These are phyloP conservation scores for Kuraishia floccosa DNA, from an alignment of 805 yeast genomes.

Conservation along the genomic window DNA sequence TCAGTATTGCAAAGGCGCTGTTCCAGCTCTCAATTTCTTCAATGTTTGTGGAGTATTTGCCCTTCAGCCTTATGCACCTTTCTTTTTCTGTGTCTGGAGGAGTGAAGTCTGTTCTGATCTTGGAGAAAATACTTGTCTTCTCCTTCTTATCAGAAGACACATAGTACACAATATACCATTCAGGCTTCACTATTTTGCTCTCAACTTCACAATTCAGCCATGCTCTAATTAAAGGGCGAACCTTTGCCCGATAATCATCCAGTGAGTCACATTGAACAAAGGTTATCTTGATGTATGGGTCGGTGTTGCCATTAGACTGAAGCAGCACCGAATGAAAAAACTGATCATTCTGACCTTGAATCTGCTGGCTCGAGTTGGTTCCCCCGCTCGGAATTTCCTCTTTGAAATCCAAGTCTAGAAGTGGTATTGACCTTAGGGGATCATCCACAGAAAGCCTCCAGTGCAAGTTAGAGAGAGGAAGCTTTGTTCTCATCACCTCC, in stretches of 20 bases:
- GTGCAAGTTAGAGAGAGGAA: slow-evolving; percentile 56
- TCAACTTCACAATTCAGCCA: slow-evolving; percentile 50
- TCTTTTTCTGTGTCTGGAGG: slow-evolving; percentile 10
- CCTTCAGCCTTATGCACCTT: slow-evolving; percentile 28
- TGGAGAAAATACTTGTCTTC: slow-evolving; percentile 17
- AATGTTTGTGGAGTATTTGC: slow-evolving; percentile 18
- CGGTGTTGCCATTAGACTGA: slow-evolving; percentile 6
- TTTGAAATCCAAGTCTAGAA: slow-evolving; percentile 36
- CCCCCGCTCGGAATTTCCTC: slow-evolving; percentile 42
- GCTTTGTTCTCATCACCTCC: slow-evolving; percentile 27
- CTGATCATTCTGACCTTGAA: slow-evolving; percentile 5
- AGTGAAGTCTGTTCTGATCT: slow-evolving; percentile 18
- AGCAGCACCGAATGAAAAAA: slow-evolving; percentile 4
- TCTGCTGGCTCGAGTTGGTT: slow-evolving; percentile 2
- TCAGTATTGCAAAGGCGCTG: slow-evolving; percentile 29
- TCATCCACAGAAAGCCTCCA: slow-evolving; percentile 46
- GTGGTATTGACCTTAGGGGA: slow-evolving; percentile 53
- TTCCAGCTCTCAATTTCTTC: slow-evolving; percentile 43
- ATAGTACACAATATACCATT: slow-evolving; percentile 51
- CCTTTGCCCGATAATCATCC: slow-evolving; percentile 70
- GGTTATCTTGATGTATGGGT: slow-evolving; percentile 56
- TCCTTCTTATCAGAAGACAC: slow-evolving; percentile 15
- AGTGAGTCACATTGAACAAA: slow-evolving; percentile 53
- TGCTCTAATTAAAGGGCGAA: slow-evolving; percentile 69
- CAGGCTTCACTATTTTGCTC: slow-evolving; percentile 32